Base-by-base conservation (phyloP, 805 yeast genomes). In the Wickerhamia fluorescens region DNA sequence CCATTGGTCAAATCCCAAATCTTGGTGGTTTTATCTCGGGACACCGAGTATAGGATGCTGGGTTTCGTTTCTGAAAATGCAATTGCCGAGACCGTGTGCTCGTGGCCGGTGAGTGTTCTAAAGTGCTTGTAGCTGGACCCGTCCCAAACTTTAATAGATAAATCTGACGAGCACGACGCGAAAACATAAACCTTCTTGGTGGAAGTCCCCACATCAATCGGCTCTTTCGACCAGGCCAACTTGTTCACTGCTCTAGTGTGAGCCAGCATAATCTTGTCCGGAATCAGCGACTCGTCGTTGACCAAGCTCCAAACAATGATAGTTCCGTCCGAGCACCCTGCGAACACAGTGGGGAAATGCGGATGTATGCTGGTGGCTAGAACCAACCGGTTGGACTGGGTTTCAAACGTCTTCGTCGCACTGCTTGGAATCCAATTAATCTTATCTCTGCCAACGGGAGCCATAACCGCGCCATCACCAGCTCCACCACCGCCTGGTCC, bases 21-120 rank as follows among this genome's bases (percentile, higher is more conserved):
- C 41, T 68, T 75, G 5, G 78, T 66, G 1, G 77, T 48, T 6
- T 60, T 62, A 44, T 81, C 89, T 33, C 88, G 58, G 1, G 86
- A 77, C 17, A 75, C 74, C 8, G 80, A 71, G 30, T 77, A 71
- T 11, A 79, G 47, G 10, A 61, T 61, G 16, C 58, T 55, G 3
- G 75, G 70, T 19, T 67, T 57, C 4, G 60, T 45, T 3, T 47
- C 53, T 12, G 74, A 66, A 47, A 81, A 78, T 9, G 60, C 56
- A 6, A 84, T 60, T 1, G 73, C 58, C 0, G 94, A 82, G 0
- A 88, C 75, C 2, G 92, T 73, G 49, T 88, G 95, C 36, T 86
- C 94, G 55, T 88, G 97, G 8, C 96, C 96, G 0, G 76, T 57
- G 14, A 88, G 54, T 1, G 86, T 75, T 20, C 85, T 64, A 2